A percentile compares a stretch with the other conserved stretches of the same genome.
Conservation (phyloP, 805 yeast genomes). For the Nakazawaea pomicola region DNA sequence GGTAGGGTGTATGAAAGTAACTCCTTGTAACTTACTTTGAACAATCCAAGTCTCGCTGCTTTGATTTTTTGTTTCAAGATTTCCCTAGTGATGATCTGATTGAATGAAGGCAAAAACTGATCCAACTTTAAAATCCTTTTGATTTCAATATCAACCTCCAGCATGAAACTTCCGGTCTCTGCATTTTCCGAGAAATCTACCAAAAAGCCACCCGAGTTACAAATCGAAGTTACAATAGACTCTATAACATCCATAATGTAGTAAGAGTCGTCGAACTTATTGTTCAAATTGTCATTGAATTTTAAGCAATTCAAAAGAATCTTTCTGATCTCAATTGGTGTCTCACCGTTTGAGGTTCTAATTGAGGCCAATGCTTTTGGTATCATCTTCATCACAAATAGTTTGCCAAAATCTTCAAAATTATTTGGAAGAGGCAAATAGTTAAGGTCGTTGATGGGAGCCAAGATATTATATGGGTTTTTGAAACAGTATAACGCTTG, state of each 20-base stretch:
- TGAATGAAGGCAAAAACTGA: slow-evolving; percentile 78
- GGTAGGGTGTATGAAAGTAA: slow-evolving; percentile 47
- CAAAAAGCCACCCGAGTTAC: slow-evolving; percentile 18
- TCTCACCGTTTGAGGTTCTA: slow-evolving; percentile 58
- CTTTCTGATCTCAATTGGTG: slow-evolving; percentile 49
- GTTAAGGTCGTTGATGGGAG: slow-evolving; percentile 30
- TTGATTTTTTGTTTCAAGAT: slow-evolving; percentile 56
- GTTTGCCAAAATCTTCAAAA: slow-evolving; percentile 64
- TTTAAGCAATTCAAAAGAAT: slow-evolving; percentile 68
- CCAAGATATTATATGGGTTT: slow-evolving; percentile 27
- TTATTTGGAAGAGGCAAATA: slow-evolving; percentile 75
- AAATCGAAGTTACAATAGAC: slow-evolving; percentile 38
- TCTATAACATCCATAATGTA: slow-evolving; percentile 57
- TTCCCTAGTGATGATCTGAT: slow-evolving; percentile 45
- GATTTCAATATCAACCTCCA: slow-evolving; percentile 57
- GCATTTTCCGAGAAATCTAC: slow-evolving; percentile 15
- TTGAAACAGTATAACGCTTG: slow-evolving; percentile 70
- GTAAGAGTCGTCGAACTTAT: slow-evolving; percentile 67
- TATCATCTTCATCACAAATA: slow-evolving; percentile 67
- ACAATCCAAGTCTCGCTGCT: slow-evolving; percentile 52
- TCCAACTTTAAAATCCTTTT: slow-evolving; percentile 76
- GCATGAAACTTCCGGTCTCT: slow-evolving; percentile 33
- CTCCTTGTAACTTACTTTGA: slow-evolving; percentile 48
- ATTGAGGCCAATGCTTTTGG: slow-evolving; percentile 57
- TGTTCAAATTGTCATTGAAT: slow-evolving; percentile 81